These are phyloP conservation scores for Podospora pseudocomata DNA, from an alignment of 495 filamentous ascomycete species.

Conservation along the genomic window DNA sequence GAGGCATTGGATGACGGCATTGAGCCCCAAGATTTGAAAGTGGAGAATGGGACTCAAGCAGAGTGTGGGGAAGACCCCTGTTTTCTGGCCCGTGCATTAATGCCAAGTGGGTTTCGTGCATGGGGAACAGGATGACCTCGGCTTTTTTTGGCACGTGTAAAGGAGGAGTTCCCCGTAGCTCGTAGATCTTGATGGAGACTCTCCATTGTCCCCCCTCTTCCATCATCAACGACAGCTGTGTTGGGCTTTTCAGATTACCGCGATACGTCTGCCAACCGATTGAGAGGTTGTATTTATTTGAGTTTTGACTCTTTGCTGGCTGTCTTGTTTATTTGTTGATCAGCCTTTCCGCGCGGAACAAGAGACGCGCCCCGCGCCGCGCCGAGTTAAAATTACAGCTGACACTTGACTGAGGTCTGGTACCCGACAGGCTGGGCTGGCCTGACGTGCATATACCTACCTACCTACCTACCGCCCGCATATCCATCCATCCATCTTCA, in stretches of 20 bases:
- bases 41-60: background rate
- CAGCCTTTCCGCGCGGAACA: background rate
- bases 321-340: background rate
- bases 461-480: background rate
- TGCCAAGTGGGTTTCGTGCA: background rate
- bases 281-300: background rate
- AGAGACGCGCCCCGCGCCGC: background rate
- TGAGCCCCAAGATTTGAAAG: background rate
- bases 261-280: background rate
- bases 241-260: background rate
- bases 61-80: constrained; percentile 4
- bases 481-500: background rate
- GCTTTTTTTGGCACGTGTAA: constrained; percentile 1
- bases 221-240: background rate
- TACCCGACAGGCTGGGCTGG: too few relatives aligned
- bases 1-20: background rate
- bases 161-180: background rate
- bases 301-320: background rate
- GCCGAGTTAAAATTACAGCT: background rate
- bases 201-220: background rate
- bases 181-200: background rate
- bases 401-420: background rate
- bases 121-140: background rate
- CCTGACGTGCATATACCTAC: background rate
- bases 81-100: background rate